Conservation (phyloP, 2,329 filamentous ascomycete genomes). For the Arachnomyces sp. region DNA sequence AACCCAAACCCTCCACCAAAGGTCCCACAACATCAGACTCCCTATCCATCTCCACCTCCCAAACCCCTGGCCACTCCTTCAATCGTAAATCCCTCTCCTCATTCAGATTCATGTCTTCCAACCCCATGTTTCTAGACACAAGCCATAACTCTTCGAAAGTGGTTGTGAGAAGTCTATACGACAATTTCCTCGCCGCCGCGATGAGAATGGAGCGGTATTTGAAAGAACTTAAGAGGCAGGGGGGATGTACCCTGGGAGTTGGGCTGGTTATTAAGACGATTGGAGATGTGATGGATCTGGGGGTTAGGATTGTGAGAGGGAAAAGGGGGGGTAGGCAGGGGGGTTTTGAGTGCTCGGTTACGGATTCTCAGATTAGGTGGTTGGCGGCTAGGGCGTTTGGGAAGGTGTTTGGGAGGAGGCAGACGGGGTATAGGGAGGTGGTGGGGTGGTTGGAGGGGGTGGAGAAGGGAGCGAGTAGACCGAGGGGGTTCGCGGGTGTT, state of each 20-base stretch:
- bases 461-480: constrained; percentile 34
- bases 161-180: constrained; percentile 66
- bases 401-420: constrained; percentile 60
- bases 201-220: constrained; percentile 61
- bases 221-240: constrained; percentile 48
- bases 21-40: constrained; percentile 56
- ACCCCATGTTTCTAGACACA: constrained; percentile 45
- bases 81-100: constrained; percentile 65
- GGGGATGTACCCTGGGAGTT: constrained; percentile 14
- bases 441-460: constrained; percentile 60
- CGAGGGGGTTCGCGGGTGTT: too few species aligned
- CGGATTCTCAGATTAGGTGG: constrained; percentile 54
- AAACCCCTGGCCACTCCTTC: constrained; percentile 67
- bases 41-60: constrained; percentile 70
- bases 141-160: constrained; percentile 63
- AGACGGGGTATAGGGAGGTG: constrained; percentile 59
- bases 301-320: constrained; percentile 57
- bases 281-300: constrained; percentile 56
- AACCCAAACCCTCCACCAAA: constrained; percentile 40
- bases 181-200: constrained; percentile 69
- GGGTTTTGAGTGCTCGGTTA: constrained; percentile 51
- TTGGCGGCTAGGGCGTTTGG: constrained; percentile 64
- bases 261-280: constrained; percentile 60
- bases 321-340: constrained; percentile 29
- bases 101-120: constrained; percentile 78